A percentile compares a stretch with the other conserved stretches of the same genome.
Evolutionary conservation across 139 green algal genomes (phyloP).

Genomic region (Volvox reticuliferus): DNA sequence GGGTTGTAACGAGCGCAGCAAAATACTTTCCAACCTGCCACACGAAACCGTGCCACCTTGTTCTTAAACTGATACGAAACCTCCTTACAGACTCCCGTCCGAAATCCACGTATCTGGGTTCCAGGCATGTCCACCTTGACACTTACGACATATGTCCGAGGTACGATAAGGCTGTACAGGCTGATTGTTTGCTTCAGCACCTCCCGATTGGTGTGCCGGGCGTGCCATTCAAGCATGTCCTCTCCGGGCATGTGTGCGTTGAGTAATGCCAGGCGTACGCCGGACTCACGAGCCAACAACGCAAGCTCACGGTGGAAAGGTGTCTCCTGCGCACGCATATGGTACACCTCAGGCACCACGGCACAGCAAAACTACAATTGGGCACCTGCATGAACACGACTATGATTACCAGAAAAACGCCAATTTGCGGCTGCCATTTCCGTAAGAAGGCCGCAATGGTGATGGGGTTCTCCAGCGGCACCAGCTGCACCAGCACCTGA

Average conservation of each 20-base stretch:
- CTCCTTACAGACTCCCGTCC: too few relatives aligned
- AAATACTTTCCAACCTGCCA: too few relatives aligned
- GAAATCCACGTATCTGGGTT: too few relatives aligned
- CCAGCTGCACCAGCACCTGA: conserved; percentile 69
- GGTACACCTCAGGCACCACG: background rate
- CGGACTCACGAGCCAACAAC: conserved; percentile 33
- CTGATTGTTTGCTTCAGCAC: conserved; percentile 58
- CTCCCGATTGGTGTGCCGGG: conserved; percentile 2
- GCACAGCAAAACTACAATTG: background rate
- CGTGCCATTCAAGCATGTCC: conserved; percentile 65
- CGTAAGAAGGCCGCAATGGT: conserved; percentile 60
- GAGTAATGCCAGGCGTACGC: conserved; percentile 67
- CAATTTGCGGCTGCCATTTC: conserved; percentile 64
- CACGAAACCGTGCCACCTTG: too few relatives aligned
- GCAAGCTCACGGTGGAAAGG: conserved; percentile 66
- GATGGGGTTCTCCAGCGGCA: conserved; percentile 64
- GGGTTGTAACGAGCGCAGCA: too few relatives aligned
- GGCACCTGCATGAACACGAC: background rate
- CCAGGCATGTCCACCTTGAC: too few relatives aligned
- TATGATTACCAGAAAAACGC: conserved; percentile 67
- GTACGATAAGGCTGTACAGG: conserved; percentile 71
- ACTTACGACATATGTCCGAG: conserved; percentile 67
- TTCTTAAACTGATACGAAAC: too few relatives aligned
- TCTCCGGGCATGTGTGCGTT: conserved; percentile 64
- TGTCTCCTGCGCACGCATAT: conserved; percentile 53